Evolutionary conservation across 2,329 filamentous ascomycete genomes (phyloP).

Genomic region (Sporothrix curviconia): DNA sequence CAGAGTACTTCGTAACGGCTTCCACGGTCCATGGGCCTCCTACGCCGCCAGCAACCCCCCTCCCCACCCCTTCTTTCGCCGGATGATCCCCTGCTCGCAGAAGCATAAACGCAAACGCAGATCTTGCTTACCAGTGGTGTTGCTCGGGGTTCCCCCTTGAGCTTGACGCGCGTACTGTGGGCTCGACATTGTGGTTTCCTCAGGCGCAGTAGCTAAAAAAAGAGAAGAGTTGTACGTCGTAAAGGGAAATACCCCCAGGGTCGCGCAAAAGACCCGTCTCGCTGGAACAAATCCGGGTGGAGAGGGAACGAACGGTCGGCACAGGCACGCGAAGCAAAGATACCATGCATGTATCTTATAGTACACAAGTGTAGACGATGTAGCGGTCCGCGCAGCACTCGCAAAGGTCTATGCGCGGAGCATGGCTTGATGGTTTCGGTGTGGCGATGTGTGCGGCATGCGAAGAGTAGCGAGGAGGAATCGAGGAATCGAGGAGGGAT

Average conservation of each 20-base stretch:
- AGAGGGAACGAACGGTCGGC: background rate
- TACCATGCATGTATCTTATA: too few species aligned
- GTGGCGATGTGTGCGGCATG: constrained; percentile 6
- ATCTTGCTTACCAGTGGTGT: constrained; percentile 11
- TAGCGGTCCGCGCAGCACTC: constrained; percentile 4
- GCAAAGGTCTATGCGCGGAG: constrained; percentile 1
- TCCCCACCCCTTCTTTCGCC: background rate
- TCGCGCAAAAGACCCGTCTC: background rate
- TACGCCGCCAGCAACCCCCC: background rate
- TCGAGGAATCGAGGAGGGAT: too few species aligned
- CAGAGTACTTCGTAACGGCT: too few species aligned
- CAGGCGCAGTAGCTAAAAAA: constrained; percentile 2
- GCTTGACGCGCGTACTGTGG: constrained; percentile 18
- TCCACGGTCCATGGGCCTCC: background rate
- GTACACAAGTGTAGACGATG: background rate
- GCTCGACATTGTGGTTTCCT: constrained; percentile 13
- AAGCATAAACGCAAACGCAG: background rate
- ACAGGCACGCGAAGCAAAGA: too few species aligned
- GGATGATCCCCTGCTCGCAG: background rate
- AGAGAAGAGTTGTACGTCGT: too few species aligned
- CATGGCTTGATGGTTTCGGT: background rate
- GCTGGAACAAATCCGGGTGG: background rate
- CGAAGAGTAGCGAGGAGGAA: too few species aligned
- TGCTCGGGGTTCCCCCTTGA: background rate
- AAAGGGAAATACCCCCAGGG: constrained; percentile 1